These are phyloP conservation scores for Nissolia schottii DNA, from an alignment of 306 rosid genomes.

Conservation along the genomic window DNA sequence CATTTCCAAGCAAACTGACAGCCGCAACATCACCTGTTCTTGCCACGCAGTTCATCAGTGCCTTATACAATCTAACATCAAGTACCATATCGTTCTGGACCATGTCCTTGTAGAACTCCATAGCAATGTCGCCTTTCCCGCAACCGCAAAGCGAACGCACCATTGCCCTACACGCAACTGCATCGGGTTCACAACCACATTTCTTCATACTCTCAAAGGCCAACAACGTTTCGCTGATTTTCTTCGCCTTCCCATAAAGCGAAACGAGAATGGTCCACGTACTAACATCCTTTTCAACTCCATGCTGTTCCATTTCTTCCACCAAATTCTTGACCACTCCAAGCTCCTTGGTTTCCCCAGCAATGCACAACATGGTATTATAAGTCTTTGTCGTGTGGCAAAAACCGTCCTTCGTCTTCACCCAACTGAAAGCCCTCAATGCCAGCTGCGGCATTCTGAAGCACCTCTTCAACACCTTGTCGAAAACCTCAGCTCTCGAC, in stretches of 20 bases:
- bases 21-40: conserved; percentile 56
- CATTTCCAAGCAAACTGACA: conserved; percentile 54
- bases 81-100: conserved; percentile 49
- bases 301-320: conserved; percentile 60
- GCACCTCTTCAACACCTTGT: conserved; percentile 77
- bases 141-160: conserved; percentile 53
- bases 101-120: conserved; percentile 88
- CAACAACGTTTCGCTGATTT: conserved; percentile 56
- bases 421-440: conserved; percentile 65
- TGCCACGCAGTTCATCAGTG: conserved; percentile 57
- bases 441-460: conserved; percentile 70
- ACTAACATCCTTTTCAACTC: conserved; percentile 48
- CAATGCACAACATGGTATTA: conserved; percentile 64
- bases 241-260: conserved; percentile 59
- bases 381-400: conserved; percentile 48
- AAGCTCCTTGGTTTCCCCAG: conserved; percentile 74
- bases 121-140: conserved; percentile 67
- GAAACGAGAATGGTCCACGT: conserved; percentile 85
- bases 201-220: conserved; percentile 55
- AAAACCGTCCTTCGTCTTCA: conserved; percentile 53
- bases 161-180: conserved; percentile 47
- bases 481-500: conserved; percentile 54
- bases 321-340: conserved; percentile 57
- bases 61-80: conserved; percentile 44
- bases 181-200: conserved; percentile 66